phyloP scores from a whole-genome alignment of 805 yeast genomes.

The Ogataea neopini region DNA sequence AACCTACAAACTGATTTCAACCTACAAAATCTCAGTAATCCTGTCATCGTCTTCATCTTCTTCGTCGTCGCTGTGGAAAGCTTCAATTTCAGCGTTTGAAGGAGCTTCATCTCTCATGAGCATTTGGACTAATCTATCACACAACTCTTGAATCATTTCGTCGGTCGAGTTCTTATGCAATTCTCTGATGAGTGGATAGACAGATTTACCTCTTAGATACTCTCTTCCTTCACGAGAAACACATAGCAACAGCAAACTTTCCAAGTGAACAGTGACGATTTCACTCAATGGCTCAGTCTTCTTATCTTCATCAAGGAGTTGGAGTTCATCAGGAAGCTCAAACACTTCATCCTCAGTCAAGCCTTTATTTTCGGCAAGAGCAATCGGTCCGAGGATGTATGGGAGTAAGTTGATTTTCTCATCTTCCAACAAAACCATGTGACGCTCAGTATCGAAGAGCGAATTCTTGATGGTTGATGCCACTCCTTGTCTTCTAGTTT shows the following conservation, averaged over 20 bases:
- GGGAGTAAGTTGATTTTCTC: conserved; percentile 74
- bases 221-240: conserved; percentile 76
- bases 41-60: conserved; percentile 52
- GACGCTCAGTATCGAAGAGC: conserved; percentile 75
- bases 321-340: conserved; percentile 85
- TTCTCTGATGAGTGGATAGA: conserved; percentile 85
- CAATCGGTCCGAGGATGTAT: conserved; percentile 76
- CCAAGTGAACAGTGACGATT: conserved; percentile 71
- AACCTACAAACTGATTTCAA: not conserved
- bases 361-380: conserved; percentile 56
- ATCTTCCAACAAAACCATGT: conserved; percentile 58
- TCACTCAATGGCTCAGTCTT: conserved; percentile 69
- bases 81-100: conserved; percentile 45
- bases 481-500: conserved; percentile 85
- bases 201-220: conserved; percentile 73
- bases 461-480: conserved; percentile 91
- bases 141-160: conserved; percentile 56
- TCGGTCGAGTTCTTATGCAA: conserved; percentile 60
- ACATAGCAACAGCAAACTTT: conserved; percentile 75
- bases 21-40: conserved; percentile 52
- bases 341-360: conserved; percentile 83
- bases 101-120: conserved; percentile 87
- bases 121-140: conserved; percentile 86
- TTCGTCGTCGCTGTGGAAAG: conserved; percentile 44
- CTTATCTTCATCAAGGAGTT: conserved; percentile 73